A percentile compares a stretch with the other conserved stretches of the same genome.
These are phyloP conservation scores for Infundibulicybe gibba DNA, from an alignment of 768 basidiomycete species.

Conservation along the genomic window DNA sequence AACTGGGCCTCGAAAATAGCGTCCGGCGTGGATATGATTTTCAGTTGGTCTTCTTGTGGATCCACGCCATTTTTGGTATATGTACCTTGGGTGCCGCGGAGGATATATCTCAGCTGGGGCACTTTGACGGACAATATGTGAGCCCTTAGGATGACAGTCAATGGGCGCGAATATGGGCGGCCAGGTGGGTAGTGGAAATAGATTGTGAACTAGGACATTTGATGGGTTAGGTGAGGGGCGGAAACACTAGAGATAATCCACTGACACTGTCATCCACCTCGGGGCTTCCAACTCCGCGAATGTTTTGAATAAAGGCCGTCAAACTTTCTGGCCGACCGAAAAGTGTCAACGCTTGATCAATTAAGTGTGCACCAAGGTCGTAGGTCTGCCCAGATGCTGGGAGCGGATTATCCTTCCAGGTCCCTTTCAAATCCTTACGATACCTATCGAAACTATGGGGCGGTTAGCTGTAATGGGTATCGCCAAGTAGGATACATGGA, in stretches of 20 bases:
- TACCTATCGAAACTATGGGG: conserved; percentile 67
- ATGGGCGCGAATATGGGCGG: conserved; percentile 39
- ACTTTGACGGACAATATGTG: conserved; percentile 65
- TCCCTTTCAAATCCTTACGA: conserved; percentile 57
- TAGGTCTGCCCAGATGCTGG: conserved; percentile 66
- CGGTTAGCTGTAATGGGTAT: conserved; percentile 1
- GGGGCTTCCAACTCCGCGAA: conserved; percentile 59
- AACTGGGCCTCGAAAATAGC: conserved; percentile 42
- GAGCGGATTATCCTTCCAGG: conserved; percentile 74
- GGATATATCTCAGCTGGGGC: conserved; percentile 65
- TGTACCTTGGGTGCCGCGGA: conserved; percentile 69
- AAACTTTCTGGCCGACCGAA: conserved; percentile 73
- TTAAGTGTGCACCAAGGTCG: conserved; percentile 77
- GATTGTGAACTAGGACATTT: conserved; percentile 43
- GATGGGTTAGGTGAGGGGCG: neutral
- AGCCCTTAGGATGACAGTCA: conserved; percentile 66
- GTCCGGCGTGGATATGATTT: conserved; percentile 43
- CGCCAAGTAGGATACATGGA: neutral
- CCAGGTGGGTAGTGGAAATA: conserved; percentile 45
- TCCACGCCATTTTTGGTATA: conserved; percentile 78
- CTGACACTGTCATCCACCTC: conserved; percentile 67
- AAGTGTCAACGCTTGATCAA: conserved; percentile 72
- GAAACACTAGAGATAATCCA: neutral
- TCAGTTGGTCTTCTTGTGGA: conserved; percentile 76
- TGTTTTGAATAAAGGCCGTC: conserved; percentile 68